phyloP scores from a whole-genome alignment of 1,284 basidiomycete species.

The Athelia psychrophila region DNA sequence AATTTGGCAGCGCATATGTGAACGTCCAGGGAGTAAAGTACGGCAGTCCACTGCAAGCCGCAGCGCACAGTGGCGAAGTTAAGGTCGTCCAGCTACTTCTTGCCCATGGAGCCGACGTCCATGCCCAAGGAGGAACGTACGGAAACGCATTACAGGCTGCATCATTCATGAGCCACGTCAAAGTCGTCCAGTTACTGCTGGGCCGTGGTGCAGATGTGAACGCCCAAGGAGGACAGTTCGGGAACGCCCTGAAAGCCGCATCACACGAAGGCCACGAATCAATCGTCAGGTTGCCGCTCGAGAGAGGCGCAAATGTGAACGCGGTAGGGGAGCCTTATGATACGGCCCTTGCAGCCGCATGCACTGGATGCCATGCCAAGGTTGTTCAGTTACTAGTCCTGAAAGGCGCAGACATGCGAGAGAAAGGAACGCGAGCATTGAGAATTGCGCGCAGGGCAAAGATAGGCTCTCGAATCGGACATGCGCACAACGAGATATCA shows the following conservation, averaged over 20 bases:
- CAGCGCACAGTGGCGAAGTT: neutral
- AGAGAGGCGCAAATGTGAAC: no score
- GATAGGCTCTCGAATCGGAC: no score
- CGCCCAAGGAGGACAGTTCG: conserved; percentile 1
- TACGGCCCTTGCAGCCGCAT: no score
- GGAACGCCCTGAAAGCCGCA: conserved; percentile 8
- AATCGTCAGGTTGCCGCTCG: no score
- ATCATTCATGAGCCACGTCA: conserved; percentile 5
- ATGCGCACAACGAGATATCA: no score
- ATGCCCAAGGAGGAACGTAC: conserved; percentile 3
- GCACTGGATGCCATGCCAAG: no score
- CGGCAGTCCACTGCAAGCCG: conserved; percentile 4
- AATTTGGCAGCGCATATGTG: neutral
- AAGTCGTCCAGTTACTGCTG: conserved; percentile 3
- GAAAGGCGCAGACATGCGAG: no score
- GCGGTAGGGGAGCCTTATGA: no score
- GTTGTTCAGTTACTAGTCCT: no score
- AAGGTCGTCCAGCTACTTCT: conserved; percentile 5
- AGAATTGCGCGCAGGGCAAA: no score
- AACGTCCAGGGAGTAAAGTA: neutral
- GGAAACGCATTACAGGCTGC: conserved; percentile 7
- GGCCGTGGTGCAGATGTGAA: neutral
- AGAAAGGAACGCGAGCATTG: no score
- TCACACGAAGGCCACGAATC: neutral
- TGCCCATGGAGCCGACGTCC: conserved; percentile 6